Percentiles rank a stretch among this genome's conserved stretches.
Conservation (phyloP, 257 asterid species). For the Nicotiana undulata region DNA sequence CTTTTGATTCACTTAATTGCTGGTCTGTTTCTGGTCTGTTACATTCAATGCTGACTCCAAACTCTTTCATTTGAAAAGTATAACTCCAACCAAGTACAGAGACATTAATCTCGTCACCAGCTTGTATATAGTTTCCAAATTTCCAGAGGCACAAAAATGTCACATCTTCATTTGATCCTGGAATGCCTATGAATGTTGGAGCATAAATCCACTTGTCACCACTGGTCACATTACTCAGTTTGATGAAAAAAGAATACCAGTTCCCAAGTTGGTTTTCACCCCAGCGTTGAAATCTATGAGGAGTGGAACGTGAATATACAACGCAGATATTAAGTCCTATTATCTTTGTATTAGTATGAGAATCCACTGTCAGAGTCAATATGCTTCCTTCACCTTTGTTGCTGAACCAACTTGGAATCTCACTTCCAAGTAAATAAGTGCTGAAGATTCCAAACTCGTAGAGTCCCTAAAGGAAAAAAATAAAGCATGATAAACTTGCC, state of each 20-base stretch:
- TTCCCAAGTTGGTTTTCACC: background rate
- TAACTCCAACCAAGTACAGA: constrained; percentile 4
- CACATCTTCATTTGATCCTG: constrained; percentile 9
- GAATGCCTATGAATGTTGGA: constrained; percentile 15
- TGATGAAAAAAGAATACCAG: constrained; percentile 4
- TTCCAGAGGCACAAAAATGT: constrained; percentile 11
- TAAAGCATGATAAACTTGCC: background rate
- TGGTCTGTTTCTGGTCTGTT: background rate
- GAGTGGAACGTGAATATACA: constrained; percentile 5
- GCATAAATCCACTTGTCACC: constrained; percentile 6
- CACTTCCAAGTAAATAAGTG: constrained; percentile 7
- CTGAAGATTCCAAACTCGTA: constrained; percentile 14
- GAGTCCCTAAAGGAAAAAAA: constrained; percentile 1
- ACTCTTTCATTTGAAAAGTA: constrained; percentile 2
- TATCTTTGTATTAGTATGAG: background rate
- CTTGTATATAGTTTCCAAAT: background rate
- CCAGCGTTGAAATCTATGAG: background rate
- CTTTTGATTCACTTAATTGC: background rate
- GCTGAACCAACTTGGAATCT: constrained; percentile 4
- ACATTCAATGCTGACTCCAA: constrained; percentile 4
- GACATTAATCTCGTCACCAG: constrained; percentile 2
- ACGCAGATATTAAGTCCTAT: constrained; percentile 6
- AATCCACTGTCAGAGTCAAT: constrained; percentile 2
- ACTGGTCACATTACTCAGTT: background rate
- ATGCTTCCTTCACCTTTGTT: background rate